Base-by-base conservation (phyloP, 257 asterid species). In the Schizonepeta tenuifolia region DNA sequence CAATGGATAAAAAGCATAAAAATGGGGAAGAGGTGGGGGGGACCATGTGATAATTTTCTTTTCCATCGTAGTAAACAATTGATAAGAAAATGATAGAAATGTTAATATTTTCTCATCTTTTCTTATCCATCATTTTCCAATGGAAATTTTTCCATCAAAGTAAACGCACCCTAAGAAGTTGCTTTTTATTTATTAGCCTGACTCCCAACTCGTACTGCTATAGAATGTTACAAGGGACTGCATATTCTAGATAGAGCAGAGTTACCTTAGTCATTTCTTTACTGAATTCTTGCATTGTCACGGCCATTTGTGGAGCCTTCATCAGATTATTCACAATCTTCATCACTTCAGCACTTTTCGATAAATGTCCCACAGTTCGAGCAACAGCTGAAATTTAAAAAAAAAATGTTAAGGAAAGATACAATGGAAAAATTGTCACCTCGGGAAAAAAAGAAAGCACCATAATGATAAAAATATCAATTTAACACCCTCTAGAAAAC, bases 321-420 rank as follows among this genome's bases (percentile, higher is more conserved):
- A 94, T 91, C 36, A 92, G 96, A 83, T 95, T 86, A 78, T 95
- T 92, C 74, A 92, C 97, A 70, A 90, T 84, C 84, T 92, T 92
- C 98, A 95, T 95, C 65, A 95, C 99, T 81, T 95, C 99, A 56
- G 99, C 97, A 80, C 99, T 95, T 84, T 95, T 92, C 5, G 97
- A 88, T 78, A 92, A 71, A 82, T 95, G 99, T 63, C 98, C 97
- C 72, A 90, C 97, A 11, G 99, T 92, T 18, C 98, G 90, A 54
- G 98, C 96, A 79, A 93, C 79, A 47, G 98, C 97, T 93, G 84
- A 58, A 63, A 28, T 22, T 24, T 26, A 38, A 14, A 31, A 71
- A 3, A 65, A 53, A n/a, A n/a, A n/a, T n/a, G n/a, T 38, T 12
- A 74, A 53, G 35, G 44, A 33, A 59, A 70, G 21, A 67, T 35